Base-by-base conservation (phyloP, 2,329 filamentous ascomycete species). In the Escovopsis weberi region DNA sequence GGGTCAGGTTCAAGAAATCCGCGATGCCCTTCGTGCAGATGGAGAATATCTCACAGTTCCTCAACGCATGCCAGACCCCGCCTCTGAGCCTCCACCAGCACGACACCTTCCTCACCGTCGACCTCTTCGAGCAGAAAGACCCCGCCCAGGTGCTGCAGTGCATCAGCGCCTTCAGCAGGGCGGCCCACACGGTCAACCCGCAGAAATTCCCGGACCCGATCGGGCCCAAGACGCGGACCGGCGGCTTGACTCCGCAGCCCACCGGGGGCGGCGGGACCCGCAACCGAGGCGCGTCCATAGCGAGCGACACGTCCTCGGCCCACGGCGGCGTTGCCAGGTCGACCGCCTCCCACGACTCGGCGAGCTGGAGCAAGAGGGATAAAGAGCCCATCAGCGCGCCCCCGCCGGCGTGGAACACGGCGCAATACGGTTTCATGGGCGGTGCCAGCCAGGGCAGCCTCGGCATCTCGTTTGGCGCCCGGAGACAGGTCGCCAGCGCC, bases 11-110 rank as follows among this genome's bases (percentile, higher is more conserved):
- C 74, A 96, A 96, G 65, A 72, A 82, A 57, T 94, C 88, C 1
- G 66, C 78, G 35, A 96, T 96, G 89, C 91, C 91, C 0, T 98
- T 98, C 59, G 89, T 96, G 35, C 91, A 98, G 63, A 96, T 96
- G 88, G 91, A 98, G 62, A 98, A 98, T 60, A 95, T 98, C 57
- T 93, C 88, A 4, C 85, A 94, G 58, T 98, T 95, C 64, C 77
- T 98, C 42, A 79, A 77, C 55, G 87, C 86, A 46, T 94, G 88
- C 67, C 85, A 94, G 62, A 69, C 75, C 40, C 77, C 84, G 26
- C 91, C 91, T 1, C 69, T 98, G 41, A 88, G 80, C 61, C 78
- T 98, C 46, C 87, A 85, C 45, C 80, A 88, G 38, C 91, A 98
- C 67, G 91, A 98, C 63, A 80, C 88, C 51, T 98, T 98, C 65